Evolutionary conservation across 108 stramenopile species (phyloP).

Genomic region (Cyclotella atomus): DNA sequence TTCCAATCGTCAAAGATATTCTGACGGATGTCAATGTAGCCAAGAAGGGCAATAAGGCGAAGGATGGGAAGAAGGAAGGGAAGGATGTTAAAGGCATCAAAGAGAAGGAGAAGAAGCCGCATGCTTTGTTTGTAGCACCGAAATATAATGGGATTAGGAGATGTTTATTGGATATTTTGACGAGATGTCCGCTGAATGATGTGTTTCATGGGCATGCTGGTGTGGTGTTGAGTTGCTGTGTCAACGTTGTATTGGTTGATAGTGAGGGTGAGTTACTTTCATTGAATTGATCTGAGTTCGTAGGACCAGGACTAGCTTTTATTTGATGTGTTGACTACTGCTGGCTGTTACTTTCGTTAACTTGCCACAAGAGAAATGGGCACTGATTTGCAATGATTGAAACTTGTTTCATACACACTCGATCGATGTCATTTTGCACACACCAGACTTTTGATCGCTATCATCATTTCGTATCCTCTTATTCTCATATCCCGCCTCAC

Average conservation of each 20-base stretch:
- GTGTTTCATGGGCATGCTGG: neutral
- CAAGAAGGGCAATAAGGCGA: neutral
- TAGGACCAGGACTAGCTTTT: too few species aligned
- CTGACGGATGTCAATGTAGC: neutral
- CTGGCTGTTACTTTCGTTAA: too few species aligned
- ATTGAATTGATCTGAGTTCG: too few species aligned
- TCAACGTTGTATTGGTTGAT: conserved; percentile 5
- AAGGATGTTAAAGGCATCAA: too few species aligned
- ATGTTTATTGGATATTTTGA: neutral
- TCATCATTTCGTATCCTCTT: too few species aligned
- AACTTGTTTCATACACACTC: too few species aligned
- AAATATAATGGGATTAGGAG: neutral
- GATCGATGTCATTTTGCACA: too few species aligned
- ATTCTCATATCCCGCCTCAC: too few species aligned
- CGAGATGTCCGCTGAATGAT: conserved; percentile 2
- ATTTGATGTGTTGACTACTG: too few species aligned
- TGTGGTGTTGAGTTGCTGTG: conserved; percentile 1
- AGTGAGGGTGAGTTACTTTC: conserved; percentile 9
- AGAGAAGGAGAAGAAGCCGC: neutral
- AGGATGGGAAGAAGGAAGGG: neutral
- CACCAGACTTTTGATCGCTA: too few species aligned
- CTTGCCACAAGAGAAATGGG: too few species aligned
- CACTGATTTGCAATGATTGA: too few species aligned
- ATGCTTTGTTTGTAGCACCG: neutral
- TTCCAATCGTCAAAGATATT: neutral